Evolutionary conservation across 768 basidiomycete genomes (phyloP), one percentile per base, ranked within the genome.

Genomic region (Mycena alexandri): DNA sequence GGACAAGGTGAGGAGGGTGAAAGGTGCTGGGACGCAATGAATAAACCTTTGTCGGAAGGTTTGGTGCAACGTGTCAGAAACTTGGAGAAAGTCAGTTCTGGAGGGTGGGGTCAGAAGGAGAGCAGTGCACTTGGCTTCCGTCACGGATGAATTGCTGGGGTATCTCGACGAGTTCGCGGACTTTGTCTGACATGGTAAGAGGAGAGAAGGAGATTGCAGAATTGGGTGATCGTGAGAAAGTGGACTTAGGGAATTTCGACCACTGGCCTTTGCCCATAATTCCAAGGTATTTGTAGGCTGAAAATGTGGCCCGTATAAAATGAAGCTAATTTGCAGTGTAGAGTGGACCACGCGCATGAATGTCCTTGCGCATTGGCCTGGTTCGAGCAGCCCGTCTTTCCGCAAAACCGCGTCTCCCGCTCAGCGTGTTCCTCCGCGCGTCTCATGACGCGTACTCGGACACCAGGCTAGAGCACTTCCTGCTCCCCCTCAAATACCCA

Each of bases 31-130:
- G 67, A 41, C 10, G n/a, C 51, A 48, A 78, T 81, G 61, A 36
- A 98, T 81, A 60, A 36, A 98, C 98, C 98, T 84, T 94, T 94
- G 79, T 93, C 89, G 58, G 94, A 94, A 67, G 98, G 98, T 83
- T 99, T 99, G 65, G 96, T 97, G 87, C 98, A 99, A 77, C 96
- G 91, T 73, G 91, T 93, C 70, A 99, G 83, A 85, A 99, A 99
- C 98, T 99, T 72, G 42, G 70, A 34, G 21, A 68, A 34, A 67
- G 72, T 73, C 43, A 69, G 68, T 36, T 53, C 34, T 36, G 38
- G 43, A 47, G 13, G 24, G 25, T 5, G 13, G 22, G 34, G 38
- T 16, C 42, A 24, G 58, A 14, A 21, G 13, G 56, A 50, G n/a
- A 21, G 47, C 5, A 38, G 80, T 87, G 65, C 46, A 95, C 97